These are phyloP conservation scores for Akanthomyces lecanii DNA, from an alignment of 2,329 filamentous ascomycete species.

Conservation along the genomic window DNA sequence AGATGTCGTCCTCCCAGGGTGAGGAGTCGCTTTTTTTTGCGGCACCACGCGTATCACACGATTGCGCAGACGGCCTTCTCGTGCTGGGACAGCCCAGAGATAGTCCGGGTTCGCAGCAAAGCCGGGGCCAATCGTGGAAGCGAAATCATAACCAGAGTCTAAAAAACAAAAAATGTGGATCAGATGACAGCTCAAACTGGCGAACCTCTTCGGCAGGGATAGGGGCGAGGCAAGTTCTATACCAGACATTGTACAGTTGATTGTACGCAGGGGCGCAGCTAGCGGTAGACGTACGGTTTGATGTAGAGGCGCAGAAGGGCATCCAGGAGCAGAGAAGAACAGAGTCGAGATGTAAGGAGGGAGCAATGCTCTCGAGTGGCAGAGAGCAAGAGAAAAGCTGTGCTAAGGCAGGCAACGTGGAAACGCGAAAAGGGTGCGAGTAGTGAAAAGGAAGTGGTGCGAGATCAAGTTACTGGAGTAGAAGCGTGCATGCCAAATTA, in stretches of 20 bases:
- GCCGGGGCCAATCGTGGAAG: neutral
- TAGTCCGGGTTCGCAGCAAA: neutral
- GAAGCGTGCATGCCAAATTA: neutral
- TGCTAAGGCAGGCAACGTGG: neutral
- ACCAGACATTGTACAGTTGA: neutral
- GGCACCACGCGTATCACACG: neutral
- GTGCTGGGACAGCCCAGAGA: neutral
- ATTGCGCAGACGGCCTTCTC: neutral
- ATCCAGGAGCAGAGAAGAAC: too few relatives aligned
- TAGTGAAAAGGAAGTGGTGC: neutral
- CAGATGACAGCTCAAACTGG: too few relatives aligned
- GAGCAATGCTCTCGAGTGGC: too few relatives aligned
- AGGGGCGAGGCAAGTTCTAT: neutral
- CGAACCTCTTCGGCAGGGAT: too few relatives aligned
- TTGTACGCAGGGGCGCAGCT: neutral
- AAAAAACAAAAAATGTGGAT: too few relatives aligned
- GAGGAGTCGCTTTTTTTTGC: too few relatives aligned
- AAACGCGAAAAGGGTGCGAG: neutral
- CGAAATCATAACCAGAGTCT: neutral
- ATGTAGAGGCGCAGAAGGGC: too few relatives aligned
- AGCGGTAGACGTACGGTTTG: too few relatives aligned
- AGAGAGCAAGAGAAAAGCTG: neutral
- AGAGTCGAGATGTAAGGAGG: neutral
- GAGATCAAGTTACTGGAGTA: neutral
- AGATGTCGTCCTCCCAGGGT: too few relatives aligned